Percentiles rank a stretch among this genome's conserved stretches.
Evolutionary conservation across 495 filamentous ascomycete genomes (phyloP).

Genomic region (Venustampulla echinocandica): DNA sequence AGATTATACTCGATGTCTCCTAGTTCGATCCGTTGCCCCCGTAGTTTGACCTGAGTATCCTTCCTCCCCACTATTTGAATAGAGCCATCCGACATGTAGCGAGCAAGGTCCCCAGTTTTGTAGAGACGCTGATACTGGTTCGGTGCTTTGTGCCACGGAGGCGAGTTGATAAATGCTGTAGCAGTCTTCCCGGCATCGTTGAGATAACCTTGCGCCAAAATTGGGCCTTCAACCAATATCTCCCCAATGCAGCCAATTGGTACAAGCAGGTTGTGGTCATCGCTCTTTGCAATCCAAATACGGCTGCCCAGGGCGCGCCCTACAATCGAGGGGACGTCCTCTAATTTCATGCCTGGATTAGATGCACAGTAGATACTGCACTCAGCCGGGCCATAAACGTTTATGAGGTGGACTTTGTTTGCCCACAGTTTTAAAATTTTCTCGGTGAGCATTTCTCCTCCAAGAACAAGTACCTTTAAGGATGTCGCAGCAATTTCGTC

Average conservation of each 20-base stretch:
- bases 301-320: slow-evolving; percentile 33
- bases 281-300: slow-evolving; percentile 50
- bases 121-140: slow-evolving; percentile 25
- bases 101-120: slow-evolving; percentile 50
- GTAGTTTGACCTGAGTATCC: slow-evolving; percentile 24
- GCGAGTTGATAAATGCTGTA: not conserved
- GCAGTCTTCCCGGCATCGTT: not conserved
- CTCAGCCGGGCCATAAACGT: slow-evolving; percentile 49
- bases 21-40: slow-evolving; percentile 25
- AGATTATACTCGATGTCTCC: slow-evolving; percentile 21
- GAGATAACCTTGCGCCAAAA: not conserved
- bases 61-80: slow-evolving; percentile 26
- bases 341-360: slow-evolving; percentile 31
- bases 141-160: not conserved
- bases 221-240: not conserved
- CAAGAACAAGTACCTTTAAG: slow-evolving; percentile 37
- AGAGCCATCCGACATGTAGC: slow-evolving; percentile 41
- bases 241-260: slow-evolving; percentile 38
- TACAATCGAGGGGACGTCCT: slow-evolving; percentile 1
- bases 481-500: slow-evolving; percentile 40
- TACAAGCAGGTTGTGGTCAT: slow-evolving; percentile 41
- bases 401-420: slow-evolving; percentile 37
- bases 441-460: slow-evolving; percentile 46
- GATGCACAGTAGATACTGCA: slow-evolving; percentile 9
- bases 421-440: slow-evolving; percentile 49